These are phyloP conservation scores for Vicia faba DNA, from an alignment of 306 rosid species.

Conservation along the genomic window DNA sequence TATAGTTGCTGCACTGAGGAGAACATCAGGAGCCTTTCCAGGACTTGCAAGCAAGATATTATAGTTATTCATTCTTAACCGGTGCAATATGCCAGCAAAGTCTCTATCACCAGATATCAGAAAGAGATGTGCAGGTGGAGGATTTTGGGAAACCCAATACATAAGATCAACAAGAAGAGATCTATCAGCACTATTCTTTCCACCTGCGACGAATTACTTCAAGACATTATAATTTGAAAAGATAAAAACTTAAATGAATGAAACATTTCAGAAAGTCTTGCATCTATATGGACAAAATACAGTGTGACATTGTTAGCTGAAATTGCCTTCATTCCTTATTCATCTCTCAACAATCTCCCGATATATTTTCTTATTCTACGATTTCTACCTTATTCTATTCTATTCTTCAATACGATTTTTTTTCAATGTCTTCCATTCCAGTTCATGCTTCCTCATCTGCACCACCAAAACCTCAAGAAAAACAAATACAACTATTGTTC, in stretches of 20 bases:
- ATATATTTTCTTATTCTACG: too few species aligned
- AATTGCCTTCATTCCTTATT: too few species aligned
- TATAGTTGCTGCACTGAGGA: constrained; percentile 88
- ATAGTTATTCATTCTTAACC: constrained; percentile 86
- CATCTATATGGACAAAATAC: constrained; percentile 13
- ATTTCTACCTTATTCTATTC: too few species aligned
- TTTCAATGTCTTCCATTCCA: too few species aligned
- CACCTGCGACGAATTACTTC: constrained; percentile 59
- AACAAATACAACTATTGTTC: too few species aligned
- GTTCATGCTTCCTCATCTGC: too few species aligned
- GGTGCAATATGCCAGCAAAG: constrained; percentile 72
- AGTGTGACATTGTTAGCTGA: constrained; percentile 28
- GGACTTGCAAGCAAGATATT: constrained; percentile 78
- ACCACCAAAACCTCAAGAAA: too few species aligned
- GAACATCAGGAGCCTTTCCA: constrained; percentile 53
- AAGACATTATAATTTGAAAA: constrained; percentile 20
- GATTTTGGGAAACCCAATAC: constrained; percentile 91
- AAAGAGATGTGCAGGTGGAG: constrained; percentile 96
- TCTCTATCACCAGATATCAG: constrained; percentile 78
- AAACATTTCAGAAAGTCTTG: constrained; percentile 8
- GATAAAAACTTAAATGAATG: background rate
- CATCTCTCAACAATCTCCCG: too few species aligned
- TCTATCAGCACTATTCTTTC: constrained; percentile 80
- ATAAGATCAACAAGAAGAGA: constrained; percentile 78
- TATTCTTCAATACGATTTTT: too few species aligned